phyloP scores from a whole-genome alignment of 2,329 filamentous ascomycete genomes.

The Orbilia brochopaga region DNA sequence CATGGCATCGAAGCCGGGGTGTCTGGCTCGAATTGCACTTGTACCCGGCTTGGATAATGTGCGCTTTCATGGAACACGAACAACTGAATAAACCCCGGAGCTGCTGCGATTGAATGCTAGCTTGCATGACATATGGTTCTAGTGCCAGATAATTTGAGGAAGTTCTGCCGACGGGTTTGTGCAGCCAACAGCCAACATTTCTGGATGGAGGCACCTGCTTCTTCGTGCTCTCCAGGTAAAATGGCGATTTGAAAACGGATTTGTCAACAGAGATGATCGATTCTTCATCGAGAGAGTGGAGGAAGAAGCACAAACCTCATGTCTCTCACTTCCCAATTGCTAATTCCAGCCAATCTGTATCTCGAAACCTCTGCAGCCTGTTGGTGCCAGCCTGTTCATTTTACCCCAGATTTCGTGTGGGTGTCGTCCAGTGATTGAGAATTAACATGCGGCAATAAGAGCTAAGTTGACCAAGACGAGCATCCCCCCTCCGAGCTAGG shows the following conservation, averaged over 20 bases:
- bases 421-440: slow-evolving; percentile 35
- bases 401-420: slow-evolving; percentile 47
- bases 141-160: too few relatives aligned
- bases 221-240: too few relatives aligned
- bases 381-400: background rate
- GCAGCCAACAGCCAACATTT: too few relatives aligned
- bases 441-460: slow-evolving; percentile 35
- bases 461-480: slow-evolving; percentile 20
- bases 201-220: too few relatives aligned
- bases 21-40: background rate
- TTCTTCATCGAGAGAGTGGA: background rate
- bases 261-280: slow-evolving; percentile 4
- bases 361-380: background rate
- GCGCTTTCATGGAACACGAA: background rate
- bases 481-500: background rate
- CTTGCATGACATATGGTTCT: too few relatives aligned
- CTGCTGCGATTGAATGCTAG: too few relatives aligned
- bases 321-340: background rate
- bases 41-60: background rate
- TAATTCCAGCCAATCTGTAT: background rate
- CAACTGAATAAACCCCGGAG: background rate
- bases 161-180: too few relatives aligned
- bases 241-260: too few relatives aligned
- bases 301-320: background rate
- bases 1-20: background rate